Percentiles rank a stretch among this genome's conserved stretches.
These are phyloP conservation scores for Calvatia gigantea DNA, from an alignment of 768 basidiomycete genomes.

Conservation along the genomic window DNA sequence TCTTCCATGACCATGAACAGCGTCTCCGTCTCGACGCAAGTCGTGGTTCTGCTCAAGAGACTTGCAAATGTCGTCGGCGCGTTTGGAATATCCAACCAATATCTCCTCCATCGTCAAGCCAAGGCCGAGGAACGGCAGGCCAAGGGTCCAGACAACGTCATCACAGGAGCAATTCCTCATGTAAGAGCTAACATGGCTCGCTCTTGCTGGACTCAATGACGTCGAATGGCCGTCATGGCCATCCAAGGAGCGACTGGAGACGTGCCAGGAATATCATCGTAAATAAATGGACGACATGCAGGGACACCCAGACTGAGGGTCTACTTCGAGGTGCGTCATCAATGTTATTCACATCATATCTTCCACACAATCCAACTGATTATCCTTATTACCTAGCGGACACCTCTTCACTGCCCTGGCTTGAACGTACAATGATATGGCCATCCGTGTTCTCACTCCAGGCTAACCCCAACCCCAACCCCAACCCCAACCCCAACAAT, in stretches of 20 bases:
- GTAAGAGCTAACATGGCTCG: conserved; percentile 3
- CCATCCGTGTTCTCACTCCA: conserved; percentile 20
- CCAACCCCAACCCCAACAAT: conserved; percentile 15
- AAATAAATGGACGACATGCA: conserved; percentile 4
- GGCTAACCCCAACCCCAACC: conserved; percentile 14
- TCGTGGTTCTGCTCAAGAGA: conserved; percentile 59
- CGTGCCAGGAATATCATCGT: conserved; percentile 2
- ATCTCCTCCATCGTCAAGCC: conserved; percentile 32
- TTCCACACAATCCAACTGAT: background rate
- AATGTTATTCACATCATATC: background rate
- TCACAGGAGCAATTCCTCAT: background rate
- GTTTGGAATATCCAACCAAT: conserved; percentile 68
- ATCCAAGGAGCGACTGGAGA: conserved; percentile 20
- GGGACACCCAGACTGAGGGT: conserved; percentile 5
- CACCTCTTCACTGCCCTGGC: conserved; percentile 15
- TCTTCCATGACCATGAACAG: conserved; percentile 31
- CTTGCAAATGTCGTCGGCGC: conserved; percentile 67
- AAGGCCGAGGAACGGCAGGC: background rate
- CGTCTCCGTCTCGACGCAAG: conserved; percentile 53
- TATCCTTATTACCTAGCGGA: background rate
- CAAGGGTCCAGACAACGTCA: background rate
- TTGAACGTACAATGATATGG: conserved; percentile 8
- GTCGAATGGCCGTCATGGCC: conserved; percentile 29
- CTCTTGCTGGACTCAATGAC: conserved; percentile 17
- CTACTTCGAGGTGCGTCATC: conserved; percentile 8